Percentiles rank a stretch among this genome's conserved stretches.
Conservation (phyloP, 1,284 basidiomycete genomes). For the Puccinia novopanici region DNA sequence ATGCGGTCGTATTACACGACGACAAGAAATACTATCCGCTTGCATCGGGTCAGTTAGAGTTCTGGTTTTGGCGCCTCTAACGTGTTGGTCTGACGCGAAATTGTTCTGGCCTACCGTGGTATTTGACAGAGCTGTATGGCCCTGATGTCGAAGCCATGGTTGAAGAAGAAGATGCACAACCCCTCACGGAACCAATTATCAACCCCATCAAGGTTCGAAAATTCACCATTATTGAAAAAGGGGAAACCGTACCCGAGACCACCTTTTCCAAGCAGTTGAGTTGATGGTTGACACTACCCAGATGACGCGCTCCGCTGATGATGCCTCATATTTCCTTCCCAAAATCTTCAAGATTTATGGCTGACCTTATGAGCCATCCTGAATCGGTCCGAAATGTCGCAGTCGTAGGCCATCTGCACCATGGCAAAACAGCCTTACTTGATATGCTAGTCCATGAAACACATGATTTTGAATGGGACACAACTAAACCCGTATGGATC, state of each 20-base stretch:
- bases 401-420: slow-evolving; percentile 91
- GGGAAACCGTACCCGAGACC: slow-evolving; percentile 89
- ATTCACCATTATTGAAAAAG: slow-evolving; percentile 70
- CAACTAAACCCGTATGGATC: slow-evolving; percentile 73
- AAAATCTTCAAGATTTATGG: slow-evolving; percentile 70
- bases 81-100: not conserved
- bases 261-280: slow-evolving; percentile 88
- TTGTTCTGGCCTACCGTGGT: not conserved
- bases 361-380: slow-evolving; percentile 87
- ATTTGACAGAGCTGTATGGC: slow-evolving; percentile 57
- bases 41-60: slow-evolving; percentile 51
- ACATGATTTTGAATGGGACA: slow-evolving; percentile 89
- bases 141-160: slow-evolving; percentile 64
- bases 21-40: slow-evolving; percentile 60
- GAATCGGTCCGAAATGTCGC: slow-evolving; percentile 95
- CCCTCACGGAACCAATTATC: slow-evolving; percentile 89
- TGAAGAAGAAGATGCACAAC: slow-evolving; percentile 97
- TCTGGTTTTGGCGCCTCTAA: not conserved
- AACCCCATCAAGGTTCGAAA: slow-evolving; percentile 89
- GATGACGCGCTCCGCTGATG: not conserved
- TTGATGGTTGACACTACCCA: not conserved
- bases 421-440: slow-evolving; percentile 93
- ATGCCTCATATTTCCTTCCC: not conserved
- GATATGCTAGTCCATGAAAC: slow-evolving; percentile 98
- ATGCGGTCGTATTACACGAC: slow-evolving; percentile 59